Evolutionary conservation across 2,329 filamentous ascomycete genomes (phyloP).

Genomic region (Colletotrichum eremochloae): DNA sequence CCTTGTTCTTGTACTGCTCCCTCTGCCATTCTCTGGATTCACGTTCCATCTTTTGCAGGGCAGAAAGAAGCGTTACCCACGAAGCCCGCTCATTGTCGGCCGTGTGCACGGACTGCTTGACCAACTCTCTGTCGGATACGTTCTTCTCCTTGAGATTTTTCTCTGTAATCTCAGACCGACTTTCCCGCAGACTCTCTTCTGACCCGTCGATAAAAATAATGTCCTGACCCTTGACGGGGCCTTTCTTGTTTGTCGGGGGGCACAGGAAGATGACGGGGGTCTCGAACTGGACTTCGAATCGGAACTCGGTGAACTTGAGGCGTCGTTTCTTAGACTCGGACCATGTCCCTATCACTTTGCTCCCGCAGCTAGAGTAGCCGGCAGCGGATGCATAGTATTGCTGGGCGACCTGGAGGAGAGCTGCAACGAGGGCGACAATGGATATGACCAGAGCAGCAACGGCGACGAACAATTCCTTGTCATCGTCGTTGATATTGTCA

Average conservation of each 20-base stretch:
- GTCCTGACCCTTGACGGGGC: conserved; percentile 48
- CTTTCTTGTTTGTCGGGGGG: conserved; percentile 55
- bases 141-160: background rate
- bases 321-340: conserved; percentile 55
- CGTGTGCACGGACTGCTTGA: conserved; percentile 58
- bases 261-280: conserved; percentile 65
- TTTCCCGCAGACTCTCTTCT: conserved; percentile 51
- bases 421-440: conserved; percentile 60
- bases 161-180: conserved; percentile 47
- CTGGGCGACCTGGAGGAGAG: conserved; percentile 62
- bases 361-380: conserved; percentile 63
- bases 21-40: conserved; percentile 63
- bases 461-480: conserved; percentile 56
- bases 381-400: conserved; percentile 64
- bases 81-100: conserved; percentile 69
- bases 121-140: conserved; percentile 43
- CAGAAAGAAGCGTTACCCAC: conserved; percentile 65
- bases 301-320: conserved; percentile 59
- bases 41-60: conserved; percentile 64
- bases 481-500: conserved; percentile 39
- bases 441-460: conserved; percentile 62
- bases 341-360: conserved; percentile 64
- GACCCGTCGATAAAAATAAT: conserved; percentile 58
- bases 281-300: conserved; percentile 64
- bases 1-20: conserved; percentile 46